phyloP scores from a whole-genome alignment of 2,329 filamentous ascomycete species.

The Aspergillus sp. region DNA sequence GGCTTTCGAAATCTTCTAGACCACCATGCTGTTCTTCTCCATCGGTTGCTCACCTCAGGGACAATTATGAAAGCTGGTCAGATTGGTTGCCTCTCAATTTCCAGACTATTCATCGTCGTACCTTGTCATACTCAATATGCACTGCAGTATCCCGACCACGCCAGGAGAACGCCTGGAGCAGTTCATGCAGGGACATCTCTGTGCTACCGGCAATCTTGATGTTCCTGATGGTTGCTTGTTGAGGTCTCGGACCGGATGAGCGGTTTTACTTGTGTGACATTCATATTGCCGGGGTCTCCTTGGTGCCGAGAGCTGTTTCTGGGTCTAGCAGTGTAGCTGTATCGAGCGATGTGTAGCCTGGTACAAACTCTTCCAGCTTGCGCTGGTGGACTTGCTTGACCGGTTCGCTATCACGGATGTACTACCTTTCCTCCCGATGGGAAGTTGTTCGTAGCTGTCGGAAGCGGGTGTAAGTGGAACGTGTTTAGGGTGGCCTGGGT shows the following conservation, averaged over 20 bases:
- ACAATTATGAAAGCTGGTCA: not conserved
- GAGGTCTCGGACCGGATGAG: not conserved
- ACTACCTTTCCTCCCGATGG: not conserved
- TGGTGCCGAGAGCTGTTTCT: not conserved
- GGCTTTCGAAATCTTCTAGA: not conserved
- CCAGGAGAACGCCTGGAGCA: not conserved
- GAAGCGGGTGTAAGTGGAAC: slow-evolving; percentile 7
- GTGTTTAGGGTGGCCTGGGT: not conserved
- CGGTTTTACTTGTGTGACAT: not conserved
- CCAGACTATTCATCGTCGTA: not conserved
- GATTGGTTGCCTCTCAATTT: not conserved
- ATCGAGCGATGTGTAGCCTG: not conserved
- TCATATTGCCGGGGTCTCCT: not conserved
- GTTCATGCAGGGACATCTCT: slow-evolving; percentile 9
- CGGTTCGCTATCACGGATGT: not conserved
- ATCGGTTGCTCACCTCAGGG: not conserved
- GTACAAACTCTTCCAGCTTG: not conserved
- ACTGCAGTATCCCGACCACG: not conserved
- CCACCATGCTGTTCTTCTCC: not conserved
- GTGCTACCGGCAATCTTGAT: not conserved
- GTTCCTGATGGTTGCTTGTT: not conserved
- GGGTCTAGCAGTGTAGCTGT: not conserved
- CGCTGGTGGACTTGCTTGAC: not conserved
- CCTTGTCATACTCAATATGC: not conserved
- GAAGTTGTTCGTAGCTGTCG: not conserved